Evolutionary conservation across 2,329 filamentous ascomycete genomes (phyloP).

Genomic region (Aureobasidium leucospermi): DNA sequence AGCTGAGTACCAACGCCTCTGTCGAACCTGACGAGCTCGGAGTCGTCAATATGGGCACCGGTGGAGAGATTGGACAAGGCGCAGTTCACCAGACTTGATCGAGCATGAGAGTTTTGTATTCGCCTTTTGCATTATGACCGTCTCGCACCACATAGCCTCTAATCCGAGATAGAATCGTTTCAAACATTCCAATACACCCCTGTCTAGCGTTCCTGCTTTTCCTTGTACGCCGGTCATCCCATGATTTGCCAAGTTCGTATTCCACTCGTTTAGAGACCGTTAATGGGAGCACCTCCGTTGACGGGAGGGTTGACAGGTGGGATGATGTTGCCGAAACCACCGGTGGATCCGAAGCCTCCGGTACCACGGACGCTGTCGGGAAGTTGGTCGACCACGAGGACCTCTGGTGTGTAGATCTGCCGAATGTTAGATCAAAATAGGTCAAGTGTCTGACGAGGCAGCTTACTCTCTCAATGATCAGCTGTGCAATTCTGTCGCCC

Average conservation of each 20-base stretch:
- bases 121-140: not conserved
- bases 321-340: slow-evolving; percentile 37
- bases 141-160: not conserved
- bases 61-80: slow-evolving; percentile 44
- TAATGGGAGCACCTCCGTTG: not conserved
- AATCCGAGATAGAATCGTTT: not conserved
- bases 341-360: slow-evolving; percentile 88
- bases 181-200: not conserved
- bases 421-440: slow-evolving; percentile 15
- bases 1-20: not conserved
- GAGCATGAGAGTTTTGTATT: slow-evolving; percentile 19
- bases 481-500: slow-evolving; percentile 87
- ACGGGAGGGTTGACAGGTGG: slow-evolving; percentile 21
- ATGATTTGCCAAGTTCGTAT: not conserved
- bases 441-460: not conserved
- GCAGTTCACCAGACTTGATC: slow-evolving; percentile 47
- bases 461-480: slow-evolving; percentile 74
- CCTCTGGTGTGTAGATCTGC: slow-evolving; percentile 81
- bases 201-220: not conserved
- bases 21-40: slow-evolving; percentile 67
- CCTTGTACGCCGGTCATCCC: not conserved
- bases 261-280: not conserved
- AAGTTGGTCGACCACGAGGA: slow-evolving; percentile 80
- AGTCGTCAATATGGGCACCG: slow-evolving; percentile 63
- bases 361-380: slow-evolving; percentile 86